These are phyloP conservation scores for Monosporascus sp. DNA, from an alignment of 2,329 filamentous ascomycete species.

Conservation along the genomic window DNA sequence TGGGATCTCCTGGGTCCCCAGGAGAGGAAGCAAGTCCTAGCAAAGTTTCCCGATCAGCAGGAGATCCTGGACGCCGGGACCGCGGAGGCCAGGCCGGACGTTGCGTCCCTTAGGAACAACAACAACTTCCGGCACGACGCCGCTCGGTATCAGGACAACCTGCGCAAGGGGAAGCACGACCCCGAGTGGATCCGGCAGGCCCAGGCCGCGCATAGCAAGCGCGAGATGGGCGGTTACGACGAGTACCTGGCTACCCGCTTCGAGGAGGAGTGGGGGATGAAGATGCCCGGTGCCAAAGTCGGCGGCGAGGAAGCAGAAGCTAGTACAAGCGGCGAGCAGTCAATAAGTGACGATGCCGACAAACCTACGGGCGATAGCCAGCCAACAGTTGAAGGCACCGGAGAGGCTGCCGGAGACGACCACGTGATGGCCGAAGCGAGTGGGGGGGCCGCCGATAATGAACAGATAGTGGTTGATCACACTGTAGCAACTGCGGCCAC, in stretches of 20 bases:
- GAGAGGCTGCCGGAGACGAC: background rate
- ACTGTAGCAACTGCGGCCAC: too few species aligned
- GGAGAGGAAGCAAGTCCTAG: slow-evolving; percentile 29
- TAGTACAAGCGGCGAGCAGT: slow-evolving; percentile 11
- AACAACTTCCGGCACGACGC: slow-evolving; percentile 44
- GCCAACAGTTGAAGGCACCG: background rate
- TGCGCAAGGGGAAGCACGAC: slow-evolving; percentile 45
- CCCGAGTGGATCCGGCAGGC: slow-evolving; percentile 48
- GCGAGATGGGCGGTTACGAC: slow-evolving; percentile 45
- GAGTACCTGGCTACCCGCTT: slow-evolving; percentile 40
- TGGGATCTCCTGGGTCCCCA: slow-evolving; percentile 31
- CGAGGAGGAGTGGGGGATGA: slow-evolving; percentile 41
- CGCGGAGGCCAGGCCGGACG: slow-evolving; percentile 34
- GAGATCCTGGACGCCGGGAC: slow-evolving; percentile 33
- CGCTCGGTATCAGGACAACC: slow-evolving; percentile 39
- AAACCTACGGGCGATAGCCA: background rate
- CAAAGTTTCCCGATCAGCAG: slow-evolving; percentile 30
- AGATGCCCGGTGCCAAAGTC: slow-evolving; percentile 26
- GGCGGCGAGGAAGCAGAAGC: background rate
- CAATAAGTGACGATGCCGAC: background rate
- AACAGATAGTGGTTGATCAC: too few species aligned
- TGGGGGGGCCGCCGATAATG: background rate
- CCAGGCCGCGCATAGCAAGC: slow-evolving; percentile 44
- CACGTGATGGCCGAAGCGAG: background rate
- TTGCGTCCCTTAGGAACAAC: slow-evolving; percentile 39